Conservation (phyloP, 129 eudicot genomes). For the Kitagawia praeruptora region DNA sequence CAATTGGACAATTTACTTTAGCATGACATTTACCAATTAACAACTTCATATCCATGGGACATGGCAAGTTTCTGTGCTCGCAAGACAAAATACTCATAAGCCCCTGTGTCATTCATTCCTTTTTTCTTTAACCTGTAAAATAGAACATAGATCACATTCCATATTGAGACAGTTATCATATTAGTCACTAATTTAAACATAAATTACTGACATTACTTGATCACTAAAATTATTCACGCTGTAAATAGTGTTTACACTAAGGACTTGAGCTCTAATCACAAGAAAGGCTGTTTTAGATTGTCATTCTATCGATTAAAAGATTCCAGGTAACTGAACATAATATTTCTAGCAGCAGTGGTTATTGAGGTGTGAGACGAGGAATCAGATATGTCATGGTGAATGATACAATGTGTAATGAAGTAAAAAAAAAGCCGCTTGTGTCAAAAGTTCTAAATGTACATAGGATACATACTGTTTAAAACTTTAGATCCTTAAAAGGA, state of each 20-base stretch:
- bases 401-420: background rate
- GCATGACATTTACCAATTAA: constrained; percentile 54
- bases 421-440: background rate
- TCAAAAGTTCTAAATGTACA: background rate
- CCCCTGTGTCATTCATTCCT: constrained; percentile 42
- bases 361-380: background rate
- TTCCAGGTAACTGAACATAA: background rate
- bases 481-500: background rate
- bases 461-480: background rate
- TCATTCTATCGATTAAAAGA: background rate
- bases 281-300: background rate
- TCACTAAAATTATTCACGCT: background rate
- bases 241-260: background rate
- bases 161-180: background rate
- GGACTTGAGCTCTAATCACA: background rate
- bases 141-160: background rate
- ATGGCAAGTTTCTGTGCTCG: constrained; percentile 81
- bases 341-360: background rate
- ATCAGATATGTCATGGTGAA: background rate
- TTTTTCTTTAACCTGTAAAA: constrained; percentile 49
- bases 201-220: background rate
- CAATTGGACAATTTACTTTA: background rate
- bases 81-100: constrained; percentile 80
- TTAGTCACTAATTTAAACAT: background rate
- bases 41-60: constrained; percentile 88